Conservation (phyloP, 192 early-diverging fungal genomes). For the Coemansia sp. region DNA sequence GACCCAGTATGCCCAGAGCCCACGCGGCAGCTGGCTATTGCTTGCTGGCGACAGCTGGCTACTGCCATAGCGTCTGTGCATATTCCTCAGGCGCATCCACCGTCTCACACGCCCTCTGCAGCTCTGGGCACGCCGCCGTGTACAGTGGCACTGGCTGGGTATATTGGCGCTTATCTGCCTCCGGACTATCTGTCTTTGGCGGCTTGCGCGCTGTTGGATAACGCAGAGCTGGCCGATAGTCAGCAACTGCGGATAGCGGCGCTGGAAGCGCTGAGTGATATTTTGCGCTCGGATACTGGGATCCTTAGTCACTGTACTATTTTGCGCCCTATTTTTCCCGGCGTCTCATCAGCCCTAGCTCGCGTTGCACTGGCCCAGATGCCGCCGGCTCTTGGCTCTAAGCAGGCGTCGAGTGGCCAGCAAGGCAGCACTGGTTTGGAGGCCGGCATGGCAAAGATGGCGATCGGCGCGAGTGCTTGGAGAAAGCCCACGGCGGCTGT, state of each 20-base stretch:
- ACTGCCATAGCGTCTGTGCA: slow-evolving; percentile 13
- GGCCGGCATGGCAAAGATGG: not conserved
- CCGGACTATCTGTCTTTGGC: slow-evolving; percentile 33
- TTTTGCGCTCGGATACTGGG: not conserved
- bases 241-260: slow-evolving; percentile 18
- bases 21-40: slow-evolving; percentile 27
- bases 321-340: slow-evolving; percentile 31
- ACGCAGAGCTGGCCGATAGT: slow-evolving; percentile 28
- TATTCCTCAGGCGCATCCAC: slow-evolving; percentile 22
- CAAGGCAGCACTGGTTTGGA: not conserved
- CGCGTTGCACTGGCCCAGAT: slow-evolving; percentile 32
- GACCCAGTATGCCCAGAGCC: slow-evolving; percentile 12
- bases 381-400: slow-evolving; percentile 8
- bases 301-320: not conserved
- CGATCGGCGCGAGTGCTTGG: not conserved
- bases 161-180: slow-evolving; percentile 20
- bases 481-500: slow-evolving; percentile 23
- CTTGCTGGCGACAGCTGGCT: slow-evolving; percentile 34
- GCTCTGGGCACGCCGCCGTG: not conserved
- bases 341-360: slow-evolving; percentile 29
- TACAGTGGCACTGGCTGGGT: slow-evolving; percentile 10
- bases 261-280: slow-evolving; percentile 22
- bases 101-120: not conserved
- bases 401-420: not conserved
- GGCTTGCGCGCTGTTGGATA: slow-evolving; percentile 41